Conservation (phyloP, 768 basidiomycete genomes). For the Lentinula sp. region DNA sequence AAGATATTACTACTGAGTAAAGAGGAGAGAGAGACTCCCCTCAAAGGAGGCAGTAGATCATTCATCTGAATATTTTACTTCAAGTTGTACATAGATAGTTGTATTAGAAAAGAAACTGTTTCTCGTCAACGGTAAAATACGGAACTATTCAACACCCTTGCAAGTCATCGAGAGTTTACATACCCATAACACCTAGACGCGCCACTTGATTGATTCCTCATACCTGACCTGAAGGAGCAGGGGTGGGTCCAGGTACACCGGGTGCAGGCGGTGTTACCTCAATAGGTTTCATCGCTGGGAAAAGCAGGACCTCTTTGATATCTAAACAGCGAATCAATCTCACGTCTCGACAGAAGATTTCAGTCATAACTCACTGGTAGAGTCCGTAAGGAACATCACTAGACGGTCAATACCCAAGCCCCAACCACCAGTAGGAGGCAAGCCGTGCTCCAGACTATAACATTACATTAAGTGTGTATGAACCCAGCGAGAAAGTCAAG, state of each 20-base stretch:
- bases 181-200: no score
- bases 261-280: constrained; percentile 35
- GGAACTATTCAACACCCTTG: no score
- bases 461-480: background rate
- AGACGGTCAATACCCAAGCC: constrained; percentile 93
- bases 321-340: constrained; percentile 34
- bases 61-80: background rate
- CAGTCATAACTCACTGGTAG: constrained; percentile 58
- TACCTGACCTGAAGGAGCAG: constrained; percentile 2
- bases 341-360: background rate
- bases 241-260: constrained; percentile 1
- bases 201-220: background rate
- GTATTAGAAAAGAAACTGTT: background rate
- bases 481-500: background rate
- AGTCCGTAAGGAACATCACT: constrained; percentile 98
- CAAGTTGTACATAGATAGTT: background rate
- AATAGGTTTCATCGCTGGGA: constrained; percentile 95
- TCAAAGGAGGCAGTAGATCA: background rate
- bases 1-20: background rate
- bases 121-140: background rate
- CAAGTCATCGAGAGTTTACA: no score
- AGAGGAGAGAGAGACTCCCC: background rate
- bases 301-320: constrained; percentile 94
- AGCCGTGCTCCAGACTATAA: constrained; percentile 85
- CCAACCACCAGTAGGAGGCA: constrained; percentile 98